A percentile compares a stretch with the other conserved stretches of the same genome.
Evolutionary conservation across 371 early-diverging fungal species (phyloP).

Genomic region (Furculomyces boomerangus): DNA sequence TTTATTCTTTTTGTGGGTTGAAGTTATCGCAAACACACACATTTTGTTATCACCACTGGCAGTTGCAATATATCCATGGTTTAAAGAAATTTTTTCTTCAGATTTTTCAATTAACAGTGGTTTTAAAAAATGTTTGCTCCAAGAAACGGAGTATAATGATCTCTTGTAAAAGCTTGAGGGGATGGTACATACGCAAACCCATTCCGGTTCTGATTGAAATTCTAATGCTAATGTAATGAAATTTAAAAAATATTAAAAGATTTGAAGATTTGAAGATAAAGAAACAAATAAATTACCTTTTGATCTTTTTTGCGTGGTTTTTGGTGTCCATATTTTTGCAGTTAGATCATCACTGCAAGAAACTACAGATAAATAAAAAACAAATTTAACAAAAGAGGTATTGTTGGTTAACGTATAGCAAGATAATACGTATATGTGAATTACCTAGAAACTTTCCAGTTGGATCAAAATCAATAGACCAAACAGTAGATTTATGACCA

Average conservation of each 20-base stretch:
- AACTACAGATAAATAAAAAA: constrained; percentile 22
- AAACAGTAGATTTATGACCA: constrained; percentile 83
- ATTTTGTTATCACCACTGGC: constrained; percentile 72
- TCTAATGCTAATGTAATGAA: constrained; percentile 6
- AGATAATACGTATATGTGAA: background rate
- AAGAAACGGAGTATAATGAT: constrained; percentile 82
- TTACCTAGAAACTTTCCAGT: constrained; percentile 35
- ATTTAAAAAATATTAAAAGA: background rate
- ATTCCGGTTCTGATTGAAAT: constrained; percentile 35
- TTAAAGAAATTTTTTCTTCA: background rate
- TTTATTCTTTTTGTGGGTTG: background rate
- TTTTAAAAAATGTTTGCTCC: constrained; percentile 42
- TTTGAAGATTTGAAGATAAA: background rate
- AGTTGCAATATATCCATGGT: constrained; percentile 46
- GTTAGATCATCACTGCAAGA: constrained; percentile 82
- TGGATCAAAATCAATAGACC: constrained; percentile 77
- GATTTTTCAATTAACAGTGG: background rate
- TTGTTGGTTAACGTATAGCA: background rate
- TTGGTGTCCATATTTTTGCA: constrained; percentile 59
- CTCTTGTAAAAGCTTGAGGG: constrained; percentile 44
- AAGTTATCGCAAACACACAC: constrained; percentile 33
- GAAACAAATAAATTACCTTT: background rate
- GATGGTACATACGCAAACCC: constrained; percentile 45
- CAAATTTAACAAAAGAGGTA: background rate
- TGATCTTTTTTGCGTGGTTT: constrained; percentile 12